Conservation (phyloP, 768 basidiomycete genomes). For the Macrolepiota dolichaula region DNA sequence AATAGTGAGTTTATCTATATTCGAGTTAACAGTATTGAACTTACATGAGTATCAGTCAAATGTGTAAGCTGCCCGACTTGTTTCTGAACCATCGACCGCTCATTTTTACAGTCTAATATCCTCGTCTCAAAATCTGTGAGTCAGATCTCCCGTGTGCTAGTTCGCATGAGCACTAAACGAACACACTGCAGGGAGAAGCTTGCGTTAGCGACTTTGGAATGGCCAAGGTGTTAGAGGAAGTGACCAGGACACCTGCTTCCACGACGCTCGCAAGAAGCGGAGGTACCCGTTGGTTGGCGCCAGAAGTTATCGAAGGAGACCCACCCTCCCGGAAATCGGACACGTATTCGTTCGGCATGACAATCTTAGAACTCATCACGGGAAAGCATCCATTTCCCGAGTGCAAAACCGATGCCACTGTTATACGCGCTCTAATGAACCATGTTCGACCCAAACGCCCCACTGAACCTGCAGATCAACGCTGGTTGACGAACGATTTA, state of each 20-base stretch:
- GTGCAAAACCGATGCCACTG: conserved; percentile 43
- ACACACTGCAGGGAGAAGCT: not conserved
- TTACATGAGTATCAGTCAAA: conserved; percentile 5
- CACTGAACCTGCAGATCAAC: conserved; percentile 22
- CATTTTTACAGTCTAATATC: not conserved
- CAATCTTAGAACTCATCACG: conserved; percentile 55
- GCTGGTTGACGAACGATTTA: conserved; percentile 42
- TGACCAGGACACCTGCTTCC: not conserved
- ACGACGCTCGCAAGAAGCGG: conserved; percentile 24
- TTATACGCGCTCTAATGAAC: conserved; percentile 41
- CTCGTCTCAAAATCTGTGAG: not conserved
- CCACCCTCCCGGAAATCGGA: conserved; percentile 47
- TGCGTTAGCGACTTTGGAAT: not conserved
- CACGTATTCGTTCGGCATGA: conserved; percentile 59
- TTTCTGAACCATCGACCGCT: not conserved
- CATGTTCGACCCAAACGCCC: conserved; percentile 37
- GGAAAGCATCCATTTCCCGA: conserved; percentile 48
- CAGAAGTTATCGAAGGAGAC: conserved; percentile 48
- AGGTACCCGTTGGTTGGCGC: conserved; percentile 58
- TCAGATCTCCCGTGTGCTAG: not conserved
- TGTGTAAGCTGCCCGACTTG: not conserved
- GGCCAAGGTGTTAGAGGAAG: not conserved
- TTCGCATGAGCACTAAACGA: not conserved
- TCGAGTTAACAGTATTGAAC: not conserved
- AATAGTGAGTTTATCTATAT: not conserved